phyloP scores from a whole-genome alignment of 2,329 filamentous ascomycete species.

The Ilyonectria sp. region DNA sequence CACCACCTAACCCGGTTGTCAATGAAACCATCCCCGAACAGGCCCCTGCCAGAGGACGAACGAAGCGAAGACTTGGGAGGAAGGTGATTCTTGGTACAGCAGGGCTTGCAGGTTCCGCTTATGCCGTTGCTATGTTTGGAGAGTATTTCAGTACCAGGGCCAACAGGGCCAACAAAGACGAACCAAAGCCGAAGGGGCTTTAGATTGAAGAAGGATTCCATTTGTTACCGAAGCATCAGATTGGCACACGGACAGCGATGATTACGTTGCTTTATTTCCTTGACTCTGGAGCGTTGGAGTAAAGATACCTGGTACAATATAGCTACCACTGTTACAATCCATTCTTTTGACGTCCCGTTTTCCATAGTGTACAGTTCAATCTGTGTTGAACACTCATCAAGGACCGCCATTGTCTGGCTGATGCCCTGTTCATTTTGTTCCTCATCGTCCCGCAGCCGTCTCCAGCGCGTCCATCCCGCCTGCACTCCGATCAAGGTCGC shows the following conservation, averaged over 20 bases:
- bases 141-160: conserved; percentile 68
- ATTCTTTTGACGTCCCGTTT: background rate
- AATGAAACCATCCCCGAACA: conserved; percentile 63
- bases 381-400: too few relatives aligned
- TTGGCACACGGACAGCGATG: background rate
- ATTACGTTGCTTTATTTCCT: conserved; percentile 1
- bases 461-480: background rate
- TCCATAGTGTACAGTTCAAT: background rate
- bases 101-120: conserved; percentile 69
- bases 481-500: conserved; percentile 34
- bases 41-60: conserved; percentile 49
- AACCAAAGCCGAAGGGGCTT: conserved; percentile 55
- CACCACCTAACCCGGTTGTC: conserved; percentile 58
- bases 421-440: background rate
- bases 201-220: conserved; percentile 32
- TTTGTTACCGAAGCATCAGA: background rate
- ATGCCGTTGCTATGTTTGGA: conserved; percentile 70
- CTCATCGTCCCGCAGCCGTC: background rate
- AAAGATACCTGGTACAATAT: conserved; percentile 17
- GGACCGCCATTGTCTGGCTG: too few relatives aligned
- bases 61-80: conserved; percentile 60
- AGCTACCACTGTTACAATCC: conserved; percentile 1
- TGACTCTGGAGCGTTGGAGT: conserved; percentile 8
- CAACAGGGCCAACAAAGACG: conserved; percentile 42
- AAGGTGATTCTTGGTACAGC: conserved; percentile 68